These are phyloP conservation scores for Beta vulgaris DNA, from an alignment of 148 eudicot species.

Conservation along the genomic window DNA sequence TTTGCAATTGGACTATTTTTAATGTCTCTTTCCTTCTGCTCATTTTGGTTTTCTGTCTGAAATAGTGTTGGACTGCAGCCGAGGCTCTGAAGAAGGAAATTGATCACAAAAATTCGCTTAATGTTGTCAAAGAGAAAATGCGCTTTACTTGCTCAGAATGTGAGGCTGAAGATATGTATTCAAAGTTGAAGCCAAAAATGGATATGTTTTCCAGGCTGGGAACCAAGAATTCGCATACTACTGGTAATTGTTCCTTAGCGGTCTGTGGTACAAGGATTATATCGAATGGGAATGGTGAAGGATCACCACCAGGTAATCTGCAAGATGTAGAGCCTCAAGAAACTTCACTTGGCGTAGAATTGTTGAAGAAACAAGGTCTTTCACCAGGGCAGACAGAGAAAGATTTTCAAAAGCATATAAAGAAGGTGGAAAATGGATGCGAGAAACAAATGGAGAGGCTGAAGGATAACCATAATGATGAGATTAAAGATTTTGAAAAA, in stretches of 20 bases:
- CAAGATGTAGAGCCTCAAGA: slow-evolving; percentile 28
- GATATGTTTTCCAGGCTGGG: slow-evolving; percentile 39
- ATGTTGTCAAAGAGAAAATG: slow-evolving; percentile 46
- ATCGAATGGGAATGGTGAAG: slow-evolving; percentile 18
- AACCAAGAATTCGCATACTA: not conserved
- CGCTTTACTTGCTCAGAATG: slow-evolving; percentile 52
- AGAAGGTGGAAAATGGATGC: slow-evolving; percentile 32
- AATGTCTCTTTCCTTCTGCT: not conserved
- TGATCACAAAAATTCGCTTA: slow-evolving; percentile 54
- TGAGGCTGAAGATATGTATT: slow-evolving; percentile 45
- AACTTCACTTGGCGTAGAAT: slow-evolving; percentile 21
- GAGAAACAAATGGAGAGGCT: slow-evolving; percentile 39
- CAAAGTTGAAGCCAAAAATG: slow-evolving; percentile 44
- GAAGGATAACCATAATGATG: slow-evolving; percentile 38
- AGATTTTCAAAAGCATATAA: slow-evolving; percentile 20
- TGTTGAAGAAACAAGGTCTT: slow-evolving; percentile 11
- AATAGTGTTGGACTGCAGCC: slow-evolving; percentile 79
- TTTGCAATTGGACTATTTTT: not conserved
- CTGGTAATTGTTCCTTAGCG: too few relatives aligned
- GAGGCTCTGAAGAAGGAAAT: slow-evolving; percentile 48
- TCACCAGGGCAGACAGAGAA: slow-evolving; percentile 17
- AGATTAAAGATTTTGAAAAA: slow-evolving; percentile 38
- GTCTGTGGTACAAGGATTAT: too few relatives aligned
- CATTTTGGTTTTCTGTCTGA: slow-evolving; percentile 17
- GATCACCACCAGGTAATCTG: slow-evolving; percentile 2